Conservation (phyloP, 305 asterid genomes). For the Solanum chacoense region DNA sequence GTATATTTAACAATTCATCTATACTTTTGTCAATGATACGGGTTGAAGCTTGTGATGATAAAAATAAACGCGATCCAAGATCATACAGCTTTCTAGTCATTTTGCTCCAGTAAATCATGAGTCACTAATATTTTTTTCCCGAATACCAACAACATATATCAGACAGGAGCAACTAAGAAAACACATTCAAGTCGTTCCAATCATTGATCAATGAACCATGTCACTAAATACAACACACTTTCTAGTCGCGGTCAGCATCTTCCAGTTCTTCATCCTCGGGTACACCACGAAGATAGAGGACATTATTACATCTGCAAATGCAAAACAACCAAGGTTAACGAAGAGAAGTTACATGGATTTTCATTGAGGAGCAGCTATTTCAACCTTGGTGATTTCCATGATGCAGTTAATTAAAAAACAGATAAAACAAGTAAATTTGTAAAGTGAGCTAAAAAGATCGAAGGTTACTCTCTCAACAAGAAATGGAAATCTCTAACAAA, state of each 20-base stretch:
- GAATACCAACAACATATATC: neutral
- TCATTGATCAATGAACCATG: neutral
- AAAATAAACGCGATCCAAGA: neutral
- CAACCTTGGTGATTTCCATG: neutral
- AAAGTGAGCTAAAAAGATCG: neutral
- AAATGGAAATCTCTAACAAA: too few species aligned
- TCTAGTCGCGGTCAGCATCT: conserved; percentile 53
- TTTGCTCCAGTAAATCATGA: neutral
- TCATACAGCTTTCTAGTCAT: neutral
- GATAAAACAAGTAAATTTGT: neutral
- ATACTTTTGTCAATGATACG: neutral
- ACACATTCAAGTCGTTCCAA: neutral
- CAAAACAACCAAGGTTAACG: neutral
- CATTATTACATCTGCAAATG: conserved; percentile 67
- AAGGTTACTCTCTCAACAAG: too few species aligned
- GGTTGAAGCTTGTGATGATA: neutral
- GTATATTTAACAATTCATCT: too few species aligned
- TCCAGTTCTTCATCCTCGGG: conserved; percentile 76
- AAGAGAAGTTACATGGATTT: neutral
- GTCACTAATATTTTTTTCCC: neutral
- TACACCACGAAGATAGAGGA: conserved; percentile 74
- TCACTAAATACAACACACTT: neutral
- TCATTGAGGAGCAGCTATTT: neutral
- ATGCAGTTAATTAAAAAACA: neutral
- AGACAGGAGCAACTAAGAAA: neutral